Percentiles rank a stretch among this genome's conserved stretches.
Evolutionary conservation across 495 filamentous ascomycete genomes (phyloP).

Genomic region (Clavariopsis aquatica): DNA sequence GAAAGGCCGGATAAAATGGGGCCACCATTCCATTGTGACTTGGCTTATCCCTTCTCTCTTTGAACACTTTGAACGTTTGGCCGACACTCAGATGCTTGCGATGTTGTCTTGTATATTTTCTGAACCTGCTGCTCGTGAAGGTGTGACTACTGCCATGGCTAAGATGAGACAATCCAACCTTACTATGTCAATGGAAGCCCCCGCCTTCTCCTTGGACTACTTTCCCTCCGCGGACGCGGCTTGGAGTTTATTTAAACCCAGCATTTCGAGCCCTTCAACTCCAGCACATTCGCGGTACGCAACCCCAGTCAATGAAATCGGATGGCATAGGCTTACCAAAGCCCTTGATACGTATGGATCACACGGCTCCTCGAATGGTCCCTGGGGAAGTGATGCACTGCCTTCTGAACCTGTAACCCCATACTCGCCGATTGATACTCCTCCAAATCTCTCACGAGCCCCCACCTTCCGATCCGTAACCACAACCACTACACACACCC

Average conservation of each 20-base stretch:
- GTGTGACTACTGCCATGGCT: constrained; percentile 38
- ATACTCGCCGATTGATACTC: constrained; percentile 65
- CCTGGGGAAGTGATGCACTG: constrained; percentile 45
- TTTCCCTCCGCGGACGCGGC: constrained; percentile 63
- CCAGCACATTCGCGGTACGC: constrained; percentile 27
- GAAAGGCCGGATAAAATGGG: constrained; percentile 76
- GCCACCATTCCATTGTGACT: constrained; percentile 74
- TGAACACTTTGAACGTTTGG: constrained; percentile 73
- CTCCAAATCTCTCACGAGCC: constrained; percentile 50
- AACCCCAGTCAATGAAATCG: constrained; percentile 45
- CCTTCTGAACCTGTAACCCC: constrained; percentile 53
- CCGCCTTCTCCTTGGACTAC: constrained; percentile 67
- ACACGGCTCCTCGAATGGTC: constrained; percentile 57
- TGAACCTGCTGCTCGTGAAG: constrained; percentile 52
- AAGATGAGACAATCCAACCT: constrained; percentile 50
- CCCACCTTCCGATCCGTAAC: constrained; percentile 31
- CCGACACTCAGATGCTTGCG: constrained; percentile 89
- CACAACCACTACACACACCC: constrained; percentile 45
- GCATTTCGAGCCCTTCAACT: constrained; percentile 49
- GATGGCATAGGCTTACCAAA: constrained; percentile 57
- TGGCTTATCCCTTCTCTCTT: constrained; percentile 67
- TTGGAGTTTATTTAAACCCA: constrained; percentile 52
- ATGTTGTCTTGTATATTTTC: constrained; percentile 90
- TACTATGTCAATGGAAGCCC: constrained; percentile 64
- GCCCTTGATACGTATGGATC: constrained; percentile 62